Base-by-base conservation (phyloP, 1,284 basidiomycete genomes). In the Apiotrichum montevideense region DNA sequence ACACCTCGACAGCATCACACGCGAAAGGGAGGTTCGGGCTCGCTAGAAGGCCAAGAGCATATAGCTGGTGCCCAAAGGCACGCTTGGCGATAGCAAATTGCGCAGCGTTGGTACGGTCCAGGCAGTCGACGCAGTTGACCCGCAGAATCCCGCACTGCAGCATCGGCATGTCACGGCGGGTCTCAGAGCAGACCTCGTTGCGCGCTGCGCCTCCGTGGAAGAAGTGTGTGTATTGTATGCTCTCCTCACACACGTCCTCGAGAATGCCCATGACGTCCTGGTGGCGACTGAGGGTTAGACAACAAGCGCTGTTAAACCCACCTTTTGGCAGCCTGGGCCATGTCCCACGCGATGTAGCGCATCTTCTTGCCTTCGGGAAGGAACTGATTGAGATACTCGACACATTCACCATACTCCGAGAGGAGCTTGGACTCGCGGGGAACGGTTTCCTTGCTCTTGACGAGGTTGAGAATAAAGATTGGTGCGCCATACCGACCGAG, bases 41-140 rank as follows among this genome's bases (percentile, higher is more conserved):
- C 15, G 87, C 84, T 32, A 91, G 87, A 15, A 94, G 82, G 3
- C 96, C 96, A 1, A 99, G 83, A 0, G 93, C 94, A 71, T 96
- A 93, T 7, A 99, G 81, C 72, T 99, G 96, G 74, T 98, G 93
- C 0, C 92, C 94, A 11, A 99, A 80, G 0, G 90, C 95, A 11
- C 90, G 87, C 73, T 98, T 98, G 3, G 93, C 96, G 61, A 98
- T 95, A 0, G 97, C 92, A 69, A 98, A 98, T 70, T 98, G 95
- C 0, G 93, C 93, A 0, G 94, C 93, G 66, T 99, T 99, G 3
- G 96, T 99, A 4, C 93, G 85, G 72, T 98, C 96, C 7, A 99
- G 80, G 69, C 96, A 99, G 71, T 99, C 96, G 1, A 98, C 91
- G 64, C 90, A 96, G 67, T 96, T 96, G 0, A 85, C 90, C 7